phyloP scores from a whole-genome alignment of 2,329 filamentous ascomycete species.

The Fusarium setosum region DNA sequence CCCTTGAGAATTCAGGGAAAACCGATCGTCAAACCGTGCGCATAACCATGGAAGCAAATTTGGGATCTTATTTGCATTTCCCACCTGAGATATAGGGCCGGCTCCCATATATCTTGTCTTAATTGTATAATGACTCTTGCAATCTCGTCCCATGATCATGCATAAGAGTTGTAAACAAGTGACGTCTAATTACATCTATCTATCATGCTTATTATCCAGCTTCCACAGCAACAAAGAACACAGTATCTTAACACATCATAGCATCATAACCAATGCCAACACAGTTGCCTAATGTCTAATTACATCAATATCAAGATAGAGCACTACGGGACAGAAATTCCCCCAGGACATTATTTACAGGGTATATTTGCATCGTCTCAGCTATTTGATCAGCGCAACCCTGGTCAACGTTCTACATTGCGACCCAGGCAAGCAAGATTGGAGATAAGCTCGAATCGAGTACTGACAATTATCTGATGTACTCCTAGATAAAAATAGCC shows the following conservation, averaged over 20 bases:
- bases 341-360: not conserved
- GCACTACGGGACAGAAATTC: not conserved
- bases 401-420: not conserved
- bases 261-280: too few relatives aligned
- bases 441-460: not conserved
- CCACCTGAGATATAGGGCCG: not conserved
- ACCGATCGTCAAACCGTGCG: not conserved
- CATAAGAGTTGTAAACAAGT: not conserved
- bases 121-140: not conserved
- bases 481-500: not conserved
- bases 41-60: conserved; percentile 5
- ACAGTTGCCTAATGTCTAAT: not conserved
- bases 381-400: not conserved
- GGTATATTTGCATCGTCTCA: not conserved
- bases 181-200: not conserved
- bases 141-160: conserved; percentile 42
- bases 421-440: not conserved
- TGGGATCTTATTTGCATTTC: not conserved
- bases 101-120: not conserved
- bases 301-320: not conserved
- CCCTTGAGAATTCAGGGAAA: not conserved
- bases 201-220: too few relatives aligned
- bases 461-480: not conserved
- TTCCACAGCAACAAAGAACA: too few relatives aligned
- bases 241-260: too few relatives aligned